Base-by-base conservation (phyloP, 2,329 filamentous ascomycete species). In the Fusarium concolor region DNA sequence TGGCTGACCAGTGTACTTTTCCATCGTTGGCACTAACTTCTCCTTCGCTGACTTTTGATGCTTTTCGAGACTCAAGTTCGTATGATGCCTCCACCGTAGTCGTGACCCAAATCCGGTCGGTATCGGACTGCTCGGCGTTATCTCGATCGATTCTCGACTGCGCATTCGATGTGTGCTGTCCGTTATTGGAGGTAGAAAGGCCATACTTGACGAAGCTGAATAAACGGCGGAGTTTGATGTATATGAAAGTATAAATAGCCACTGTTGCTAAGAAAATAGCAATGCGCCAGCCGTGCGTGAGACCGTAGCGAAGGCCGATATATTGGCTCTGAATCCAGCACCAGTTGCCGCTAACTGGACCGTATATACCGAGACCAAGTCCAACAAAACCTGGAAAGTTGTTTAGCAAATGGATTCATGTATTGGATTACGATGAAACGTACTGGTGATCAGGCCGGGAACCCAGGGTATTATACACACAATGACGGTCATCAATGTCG, bases 271-370 rank as follows among this genome's bases (percentile, higher is more conserved):
- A 20, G 28, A 53, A 53, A 6, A 53, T 46, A 4, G 50, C 50
- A 6, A 53, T 53, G 20, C 50, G 50, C 50, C 50, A 53, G 5
- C 6, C 39, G 22, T 53, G 50, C 15, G 50, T 53, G 7, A 53
- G 50, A 7, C 28, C 50, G 2, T 53, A 53, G 12, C 50, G 50
- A 5, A 53, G 50, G 9, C 39, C 50, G 0, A 53, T 22, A 14
- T 53, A 17, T 7, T 53, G 15, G 1, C 39, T 17, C 1, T 46
- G 39, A 6, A 53, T 53, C 50, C 50, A 53, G 41, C 50, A 53
- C 41, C 50, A 53, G 41, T 53, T 53, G 2, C 50, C 50, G 8
- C 39, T 53, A 17, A 53, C 39, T 0, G 50, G 50, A 0, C 50
- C 50, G 1, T 46, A 53, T 10, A 35, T 6, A 12, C 18, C 39